Evolutionary conservation across 2,329 filamentous ascomycete species (phyloP).

Genomic region (Neonectria faginata): DNA sequence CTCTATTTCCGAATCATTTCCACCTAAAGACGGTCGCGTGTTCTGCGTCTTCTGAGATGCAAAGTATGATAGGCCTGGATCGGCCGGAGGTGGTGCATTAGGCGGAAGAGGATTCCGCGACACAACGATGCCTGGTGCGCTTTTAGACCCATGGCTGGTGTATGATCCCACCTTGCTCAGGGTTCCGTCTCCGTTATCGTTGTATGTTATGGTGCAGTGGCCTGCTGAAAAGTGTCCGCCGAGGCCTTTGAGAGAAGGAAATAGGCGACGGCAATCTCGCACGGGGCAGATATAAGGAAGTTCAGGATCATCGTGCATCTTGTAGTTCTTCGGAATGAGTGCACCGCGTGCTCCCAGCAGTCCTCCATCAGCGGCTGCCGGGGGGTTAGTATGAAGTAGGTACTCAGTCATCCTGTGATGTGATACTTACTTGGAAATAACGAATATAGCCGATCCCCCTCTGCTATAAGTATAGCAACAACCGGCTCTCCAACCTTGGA

Average conservation of each 20-base stretch:
- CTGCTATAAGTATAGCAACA: slow-evolving; percentile 33
- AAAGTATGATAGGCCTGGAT: slow-evolving; percentile 30
- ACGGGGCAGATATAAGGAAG: slow-evolving; percentile 53
- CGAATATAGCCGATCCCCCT: slow-evolving; percentile 32
- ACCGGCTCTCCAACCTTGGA: slow-evolving; percentile 18
- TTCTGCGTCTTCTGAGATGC: background rate
- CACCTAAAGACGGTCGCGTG: background rate
- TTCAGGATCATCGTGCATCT: slow-evolving; percentile 37
- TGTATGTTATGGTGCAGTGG: slow-evolving; percentile 47
- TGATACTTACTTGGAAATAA: slow-evolving; percentile 30
- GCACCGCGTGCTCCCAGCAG: slow-evolving; percentile 41
- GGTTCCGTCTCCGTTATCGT: slow-evolving; percentile 58
- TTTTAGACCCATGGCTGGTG: slow-evolving; percentile 31
- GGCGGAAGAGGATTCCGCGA: slow-evolving; percentile 42
- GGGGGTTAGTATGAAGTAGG: slow-evolving; percentile 19
- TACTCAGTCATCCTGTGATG: background rate
- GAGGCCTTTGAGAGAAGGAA: slow-evolving; percentile 40
- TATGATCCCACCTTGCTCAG: slow-evolving; percentile 48
- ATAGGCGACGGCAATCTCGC: slow-evolving; percentile 50
- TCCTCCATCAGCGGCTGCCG: slow-evolving; percentile 27
- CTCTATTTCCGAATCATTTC: too few species aligned
- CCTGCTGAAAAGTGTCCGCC: slow-evolving; percentile 44
- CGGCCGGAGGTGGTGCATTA: slow-evolving; percentile 35
- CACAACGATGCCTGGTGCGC: slow-evolving; percentile 46
- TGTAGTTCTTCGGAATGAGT: slow-evolving; percentile 51